These are phyloP conservation scores for Fusarium lyarnte DNA, from an alignment of 2,329 filamentous ascomycete genomes.

Conservation along the genomic window DNA sequence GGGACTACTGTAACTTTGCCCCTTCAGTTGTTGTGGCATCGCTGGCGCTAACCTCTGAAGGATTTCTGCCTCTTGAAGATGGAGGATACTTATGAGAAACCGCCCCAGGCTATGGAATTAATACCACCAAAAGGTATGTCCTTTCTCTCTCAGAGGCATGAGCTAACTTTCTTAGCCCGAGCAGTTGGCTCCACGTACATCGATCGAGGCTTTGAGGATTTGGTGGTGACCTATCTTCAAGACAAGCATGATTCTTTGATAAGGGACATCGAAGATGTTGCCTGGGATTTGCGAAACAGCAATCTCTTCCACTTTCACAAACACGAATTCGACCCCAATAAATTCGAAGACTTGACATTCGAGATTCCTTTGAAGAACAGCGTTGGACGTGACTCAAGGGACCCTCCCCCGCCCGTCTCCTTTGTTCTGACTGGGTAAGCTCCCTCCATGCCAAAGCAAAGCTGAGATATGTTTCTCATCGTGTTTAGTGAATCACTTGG, in stretches of 20 bases:
- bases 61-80: not conserved
- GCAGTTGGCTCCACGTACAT: not conserved
- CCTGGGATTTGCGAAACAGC: not conserved
- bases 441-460: not conserved
- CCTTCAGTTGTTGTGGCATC: not conserved
- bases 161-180: not conserved
- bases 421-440: not conserved
- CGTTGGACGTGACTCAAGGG: not conserved
- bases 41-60: not conserved
- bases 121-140: not conserved
- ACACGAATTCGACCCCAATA: not conserved
- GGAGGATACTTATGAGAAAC: not conserved
- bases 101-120: not conserved
- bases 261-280: not conserved
- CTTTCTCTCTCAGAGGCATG: not conserved
- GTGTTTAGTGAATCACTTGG: not conserved
- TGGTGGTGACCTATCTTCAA: not conserved
- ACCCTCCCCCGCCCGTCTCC: not conserved
- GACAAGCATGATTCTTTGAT: not conserved
- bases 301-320: not conserved
- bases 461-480: not conserved
- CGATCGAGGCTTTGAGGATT: not conserved
- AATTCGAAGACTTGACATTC: not conserved
- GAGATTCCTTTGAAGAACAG: not conserved
- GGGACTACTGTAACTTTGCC: not conserved